These are phyloP conservation scores for Arctostaphylos glauca DNA, from an alignment of 148 eudicot genomes.

Conservation along the genomic window DNA sequence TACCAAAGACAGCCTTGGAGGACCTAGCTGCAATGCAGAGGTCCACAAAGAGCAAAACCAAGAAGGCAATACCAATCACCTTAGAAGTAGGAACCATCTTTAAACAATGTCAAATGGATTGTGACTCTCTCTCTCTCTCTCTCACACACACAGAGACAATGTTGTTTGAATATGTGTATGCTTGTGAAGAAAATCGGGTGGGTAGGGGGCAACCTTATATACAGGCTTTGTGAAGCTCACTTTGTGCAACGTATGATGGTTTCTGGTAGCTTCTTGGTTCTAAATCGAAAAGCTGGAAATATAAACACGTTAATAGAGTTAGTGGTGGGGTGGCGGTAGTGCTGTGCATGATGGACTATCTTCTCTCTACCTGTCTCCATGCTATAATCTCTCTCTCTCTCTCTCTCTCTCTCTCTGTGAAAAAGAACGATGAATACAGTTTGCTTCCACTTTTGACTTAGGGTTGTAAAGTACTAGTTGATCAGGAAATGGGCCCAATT, in stretches of 20 bases:
- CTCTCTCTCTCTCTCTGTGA: background rate
- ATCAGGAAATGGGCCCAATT: background rate
- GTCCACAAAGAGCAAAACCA: conserved; percentile 34
- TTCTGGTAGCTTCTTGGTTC: background rate
- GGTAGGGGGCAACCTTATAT: background rate
- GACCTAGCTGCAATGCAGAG: conserved; percentile 33
- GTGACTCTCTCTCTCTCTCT: background rate
- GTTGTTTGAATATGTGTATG: background rate
- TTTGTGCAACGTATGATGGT: too few relatives aligned
- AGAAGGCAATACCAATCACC: conserved; percentile 27
- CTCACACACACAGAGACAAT: too few relatives aligned
- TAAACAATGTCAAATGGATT: conserved; percentile 2
- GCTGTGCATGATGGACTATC: background rate
- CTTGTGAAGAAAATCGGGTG: background rate
- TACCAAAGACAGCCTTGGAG: conserved; percentile 11
- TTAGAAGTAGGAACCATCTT: conserved; percentile 28
- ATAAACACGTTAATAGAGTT: background rate
- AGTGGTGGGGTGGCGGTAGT: background rate
- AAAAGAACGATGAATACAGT: background rate
- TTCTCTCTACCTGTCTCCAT: background rate
- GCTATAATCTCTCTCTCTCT: background rate
- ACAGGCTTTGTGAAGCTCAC: conserved; percentile 3
- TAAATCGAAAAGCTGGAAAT: background rate
- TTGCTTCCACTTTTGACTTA: conserved; percentile 12
- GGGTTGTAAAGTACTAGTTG: background rate